Base-by-base conservation (phyloP, 768 basidiomycete species). In the Multifurca ochricompacta region DNA sequence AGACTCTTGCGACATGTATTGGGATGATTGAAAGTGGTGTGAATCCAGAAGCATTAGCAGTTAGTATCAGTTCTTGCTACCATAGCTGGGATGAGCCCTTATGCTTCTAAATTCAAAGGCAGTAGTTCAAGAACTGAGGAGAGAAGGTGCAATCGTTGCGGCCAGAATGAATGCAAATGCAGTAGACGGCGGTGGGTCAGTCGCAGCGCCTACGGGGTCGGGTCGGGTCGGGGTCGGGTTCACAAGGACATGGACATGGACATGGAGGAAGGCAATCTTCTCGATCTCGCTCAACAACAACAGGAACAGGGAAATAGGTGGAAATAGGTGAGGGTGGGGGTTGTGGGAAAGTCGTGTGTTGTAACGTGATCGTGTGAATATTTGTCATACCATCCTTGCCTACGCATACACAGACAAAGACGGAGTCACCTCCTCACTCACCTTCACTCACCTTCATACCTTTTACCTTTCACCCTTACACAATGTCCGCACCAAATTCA, bases 21-120 rank as follows among this genome's bases (percentile, higher is more conserved):
- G 79, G 83, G 36, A 84, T 95, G 85, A 91, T 95, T 62, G 92
- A 95, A 71, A 84, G 81, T 57, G 92, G 92, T 16, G 88, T 87
- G 43, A 95, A 94, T 67, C 90, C 92, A 10, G 91, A 94, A 64
- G 91, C 91, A 0, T 74, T 95, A 42, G 92, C 91, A 62, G 92
- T 94, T 66, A 51, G 83, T 71, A 40, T 65, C 41, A 8, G 3
- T 18, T 8, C 21, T 31, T 13, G 21, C 19, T 4, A 13, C 13
- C 5, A 10, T 27, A 18, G 18, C 25, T 13, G 11, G 19, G 19
- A 13, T 2, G 32, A 55, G 21, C 18, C 34, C 23, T n/a, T 47
- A 37, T 7, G 18, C 16, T 27, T 53, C 10, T 25, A 6, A 16
- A 4, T 19, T 21, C 35, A 9, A 6, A 59, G 59, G 59, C 59